These are phyloP conservation scores for Pseudozyma pruni DNA, from an alignment of 1,284 basidiomycete species.

Conservation along the genomic window DNA sequence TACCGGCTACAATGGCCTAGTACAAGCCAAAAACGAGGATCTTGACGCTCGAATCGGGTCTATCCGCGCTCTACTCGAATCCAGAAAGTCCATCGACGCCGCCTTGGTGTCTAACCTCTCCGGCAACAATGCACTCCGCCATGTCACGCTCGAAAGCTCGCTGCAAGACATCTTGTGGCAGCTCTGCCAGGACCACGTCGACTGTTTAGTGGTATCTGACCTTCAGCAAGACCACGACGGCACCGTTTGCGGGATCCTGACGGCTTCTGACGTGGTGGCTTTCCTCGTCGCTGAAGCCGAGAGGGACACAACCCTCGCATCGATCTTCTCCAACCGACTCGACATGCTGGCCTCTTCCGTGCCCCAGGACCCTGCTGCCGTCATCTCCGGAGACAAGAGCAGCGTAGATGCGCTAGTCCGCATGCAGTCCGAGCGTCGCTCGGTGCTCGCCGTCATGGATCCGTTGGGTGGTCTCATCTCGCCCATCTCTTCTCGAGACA, in stretches of 20 bases:
- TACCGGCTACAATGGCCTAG: background rate
- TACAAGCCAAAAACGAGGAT: background rate
- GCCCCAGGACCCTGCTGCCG: slow-evolving; percentile 23
- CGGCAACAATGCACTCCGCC: slow-evolving; percentile 19
- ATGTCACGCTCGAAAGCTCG: slow-evolving; percentile 18
- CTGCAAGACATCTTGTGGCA: slow-evolving; percentile 17
- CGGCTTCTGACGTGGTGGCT: slow-evolving; percentile 28
- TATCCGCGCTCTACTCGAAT: slow-evolving; percentile 12
- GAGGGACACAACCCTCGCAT: slow-evolving; percentile 10
- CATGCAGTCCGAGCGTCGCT: slow-evolving; percentile 33
- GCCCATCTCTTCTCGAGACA: slow-evolving; percentile 34
- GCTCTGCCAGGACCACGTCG: slow-evolving; percentile 20
- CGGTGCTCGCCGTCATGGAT: slow-evolving; percentile 39
- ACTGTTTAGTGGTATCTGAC: slow-evolving; percentile 29
- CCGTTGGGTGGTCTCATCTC: slow-evolving; percentile 44
- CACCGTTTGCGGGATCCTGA: slow-evolving; percentile 38
- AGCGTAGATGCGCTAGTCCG: slow-evolving; percentile 41
- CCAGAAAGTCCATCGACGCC: slow-evolving; percentile 17
- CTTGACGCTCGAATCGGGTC: background rate
- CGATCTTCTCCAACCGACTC: slow-evolving; percentile 16
- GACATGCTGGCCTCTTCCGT: slow-evolving; percentile 8
- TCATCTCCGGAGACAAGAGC: slow-evolving; percentile 43
- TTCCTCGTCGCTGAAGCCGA: slow-evolving; percentile 34
- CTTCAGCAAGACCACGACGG: slow-evolving; percentile 8
- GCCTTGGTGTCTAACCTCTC: slow-evolving; percentile 34